Base-by-base conservation (phyloP, 2,329 filamentous ascomycete genomes). In the Colletotrichum theobromicola region DNA sequence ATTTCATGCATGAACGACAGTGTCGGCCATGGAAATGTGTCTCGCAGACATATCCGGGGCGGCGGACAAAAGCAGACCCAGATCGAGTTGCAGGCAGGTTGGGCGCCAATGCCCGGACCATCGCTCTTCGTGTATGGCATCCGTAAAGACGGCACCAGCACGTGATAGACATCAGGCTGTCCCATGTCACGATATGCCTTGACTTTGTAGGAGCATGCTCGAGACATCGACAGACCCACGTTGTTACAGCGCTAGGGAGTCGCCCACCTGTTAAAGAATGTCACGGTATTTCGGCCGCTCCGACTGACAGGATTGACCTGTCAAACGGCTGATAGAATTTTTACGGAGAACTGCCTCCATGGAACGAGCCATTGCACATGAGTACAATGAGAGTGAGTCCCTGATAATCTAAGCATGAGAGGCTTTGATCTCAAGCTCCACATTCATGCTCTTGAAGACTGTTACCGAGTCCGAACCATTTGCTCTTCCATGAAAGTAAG, bases 391-490 rank as follows among this genome's bases (percentile, higher is more conserved):
- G 24, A 46, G 55, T 16, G 37, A 32, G 15, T 15, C 18, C 15
- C 63, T 35, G 30, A 32, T 30, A 16, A 26, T 16, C 13, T 30
- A 26, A 61, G 69, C 63, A 72, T 68, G 24, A 32, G 55, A 37
- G 21, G 64, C 55, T 72, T 55, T 28, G 69, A 26, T 63, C 64
- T 42, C 9, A 15, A 16, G 21, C 21, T 61, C 55, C 69, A 30
- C 63, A 53, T 61, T 55, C 69, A 72, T 72, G 69, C 69, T 32
- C 24, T 7, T 37, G 12, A 15, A 13, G 30, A 21, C n/a, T 21
- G 30, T 18, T 35, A 7, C n/a, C 76, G 15, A 88, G 82, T 79
- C 89, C 83, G 42, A 34, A 7, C 9, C n/a, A n/a, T 15, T 37
- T 32, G n/a, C 5, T 5, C 18, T 21, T 15, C 5, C 24, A 18